phyloP scores from a whole-genome alignment of 768 basidiomycete species.

The Hebeloma cylindrosporum region DNA sequence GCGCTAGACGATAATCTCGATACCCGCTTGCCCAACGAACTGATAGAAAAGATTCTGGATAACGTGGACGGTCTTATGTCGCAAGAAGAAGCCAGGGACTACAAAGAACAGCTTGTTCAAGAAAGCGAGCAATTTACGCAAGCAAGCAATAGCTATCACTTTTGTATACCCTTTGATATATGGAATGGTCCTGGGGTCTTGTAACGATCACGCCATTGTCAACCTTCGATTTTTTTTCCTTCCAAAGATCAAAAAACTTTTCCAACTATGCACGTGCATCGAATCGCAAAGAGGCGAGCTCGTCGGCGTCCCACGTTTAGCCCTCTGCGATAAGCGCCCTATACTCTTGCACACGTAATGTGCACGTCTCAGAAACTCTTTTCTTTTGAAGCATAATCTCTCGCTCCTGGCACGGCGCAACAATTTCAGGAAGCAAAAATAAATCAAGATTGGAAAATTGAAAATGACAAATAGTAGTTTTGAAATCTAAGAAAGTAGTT shows the following conservation, averaged over 20 bases:
- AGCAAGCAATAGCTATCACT: slow-evolving; percentile 44
- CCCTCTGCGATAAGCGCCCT: too few species aligned
- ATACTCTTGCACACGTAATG: too few species aligned
- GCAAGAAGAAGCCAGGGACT: slow-evolving; percentile 35
- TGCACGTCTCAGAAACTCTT: too few species aligned
- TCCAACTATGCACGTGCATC: too few species aligned
- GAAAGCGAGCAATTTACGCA: slow-evolving; percentile 38
- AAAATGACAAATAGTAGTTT: neutral
- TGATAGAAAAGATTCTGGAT: slow-evolving; percentile 41
- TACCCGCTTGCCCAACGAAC: slow-evolving; percentile 41
- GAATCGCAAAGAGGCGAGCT: too few species aligned
- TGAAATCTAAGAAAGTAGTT: slow-evolving; percentile 14
- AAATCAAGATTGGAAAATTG: too few species aligned
- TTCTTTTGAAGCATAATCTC: too few species aligned
- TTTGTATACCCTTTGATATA: slow-evolving; percentile 51
- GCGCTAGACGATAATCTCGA: slow-evolving; percentile 37
- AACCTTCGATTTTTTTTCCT: neutral
- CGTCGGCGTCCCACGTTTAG: too few species aligned
- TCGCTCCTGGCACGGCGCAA: too few species aligned
- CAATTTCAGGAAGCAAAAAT: too few species aligned
- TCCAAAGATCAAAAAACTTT: slow-evolving; percentile 8
- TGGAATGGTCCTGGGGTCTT: slow-evolving; percentile 36
- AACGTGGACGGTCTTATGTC: slow-evolving; percentile 40
- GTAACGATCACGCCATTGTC: slow-evolving; percentile 9
- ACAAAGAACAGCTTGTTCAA: slow-evolving; percentile 30